These are phyloP conservation scores for Suillus fuscotomentosus DNA, from an alignment of 768 basidiomycete genomes.

Conservation along the genomic window DNA sequence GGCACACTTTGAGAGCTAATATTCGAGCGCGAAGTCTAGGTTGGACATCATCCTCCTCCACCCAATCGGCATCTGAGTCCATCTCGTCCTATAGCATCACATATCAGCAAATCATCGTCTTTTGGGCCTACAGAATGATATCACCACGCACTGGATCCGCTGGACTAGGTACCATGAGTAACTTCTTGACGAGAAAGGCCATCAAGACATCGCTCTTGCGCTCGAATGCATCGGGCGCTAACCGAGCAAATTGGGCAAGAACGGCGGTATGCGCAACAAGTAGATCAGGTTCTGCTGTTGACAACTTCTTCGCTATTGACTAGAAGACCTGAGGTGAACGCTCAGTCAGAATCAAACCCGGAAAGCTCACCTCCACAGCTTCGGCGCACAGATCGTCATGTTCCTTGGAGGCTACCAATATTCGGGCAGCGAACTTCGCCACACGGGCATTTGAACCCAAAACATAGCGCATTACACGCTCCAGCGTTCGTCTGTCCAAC, in stretches of 20 bases:
- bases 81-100: constrained; percentile 46
- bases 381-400: constrained; percentile 47
- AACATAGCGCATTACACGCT: constrained; percentile 60
- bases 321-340: constrained; percentile 25
- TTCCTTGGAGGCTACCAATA: constrained; percentile 60
- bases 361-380: constrained; percentile 59
- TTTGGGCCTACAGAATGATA: background rate
- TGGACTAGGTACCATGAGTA: constrained; percentile 59
- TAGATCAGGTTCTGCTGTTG: constrained; percentile 43
- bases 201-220: constrained; percentile 73
- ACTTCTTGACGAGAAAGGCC: constrained; percentile 63
- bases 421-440: constrained; percentile 84
- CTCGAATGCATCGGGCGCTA: constrained; percentile 74
- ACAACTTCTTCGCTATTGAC: constrained; percentile 57
- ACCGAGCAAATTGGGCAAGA: constrained; percentile 70
- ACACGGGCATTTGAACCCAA: constrained; percentile 58
- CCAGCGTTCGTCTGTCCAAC: constrained; percentile 56
- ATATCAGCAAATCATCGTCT: background rate
- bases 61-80: constrained; percentile 73
- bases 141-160: constrained; percentile 42
- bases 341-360: background rate
- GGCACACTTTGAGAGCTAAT: constrained; percentile 73
- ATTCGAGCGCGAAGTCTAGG: constrained; percentile 67
- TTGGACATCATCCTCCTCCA: constrained; percentile 61
- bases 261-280: constrained; percentile 70